Base-by-base conservation (phyloP, 345 rosid species). In the Pistacia atlantica region DNA sequence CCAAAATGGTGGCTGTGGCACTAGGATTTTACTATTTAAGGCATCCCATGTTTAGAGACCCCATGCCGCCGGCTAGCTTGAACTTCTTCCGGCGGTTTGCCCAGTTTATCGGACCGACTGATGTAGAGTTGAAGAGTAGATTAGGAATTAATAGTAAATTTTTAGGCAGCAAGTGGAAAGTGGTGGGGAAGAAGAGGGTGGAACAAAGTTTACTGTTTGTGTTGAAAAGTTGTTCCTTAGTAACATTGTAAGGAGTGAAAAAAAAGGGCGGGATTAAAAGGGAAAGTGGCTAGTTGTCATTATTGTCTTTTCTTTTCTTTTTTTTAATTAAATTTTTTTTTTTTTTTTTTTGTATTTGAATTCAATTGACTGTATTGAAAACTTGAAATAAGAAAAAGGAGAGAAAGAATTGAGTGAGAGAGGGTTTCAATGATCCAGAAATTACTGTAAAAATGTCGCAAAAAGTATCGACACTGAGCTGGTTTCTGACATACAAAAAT, bases 1-100 rank as follows among this genome's bases (percentile, higher is more conserved):
- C 98, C 18, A 93, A 96, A 84, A 93, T 92, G 97, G 98, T 93
- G 60, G 97, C 99, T 0, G 99, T 96, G 78, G 98, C 99, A 48
- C 80, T 96, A 25, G 99, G 99, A 20, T 96, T 96, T 83, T 93
- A 93, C 74, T 96, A 88, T 64, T 86, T 96, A 33, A 83, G 99
- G 75, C 99, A 96, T 82, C 99, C 99, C 1, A 92, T 96, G 98
- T 96, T 96, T 71, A 79, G 99, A 71, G 89, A 91, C 86, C 92
- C 97, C 4, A 93, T 93, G 98, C 97, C 99, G 14, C 86, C 98
- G 75, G 84, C 88, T 4, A 89, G 95, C 83, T 81, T 92, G 77
- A 96, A 90, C 89, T 93, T 93, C 78, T 96, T 93, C 92, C 87
- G 97, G 76, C 86, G 99, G 75, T 91, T 91, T 96, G 25, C 99